phyloP scores from a whole-genome alignment of 345 rosid species.

The Salix purpurea region DNA sequence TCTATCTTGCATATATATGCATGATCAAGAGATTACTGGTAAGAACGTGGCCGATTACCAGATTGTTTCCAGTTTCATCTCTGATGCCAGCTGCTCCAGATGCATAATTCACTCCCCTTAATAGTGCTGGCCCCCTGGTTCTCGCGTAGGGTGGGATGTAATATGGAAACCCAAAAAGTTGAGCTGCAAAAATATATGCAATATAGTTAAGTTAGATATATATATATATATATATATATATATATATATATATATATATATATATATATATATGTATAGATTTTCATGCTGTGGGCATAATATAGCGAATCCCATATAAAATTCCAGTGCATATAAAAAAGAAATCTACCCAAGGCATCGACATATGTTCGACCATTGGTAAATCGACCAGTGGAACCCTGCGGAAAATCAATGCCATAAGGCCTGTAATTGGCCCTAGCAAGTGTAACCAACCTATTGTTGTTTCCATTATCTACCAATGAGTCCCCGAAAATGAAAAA shows the following conservation, averaged over 20 bases:
- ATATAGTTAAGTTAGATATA: too few species aligned
- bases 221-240: too few species aligned
- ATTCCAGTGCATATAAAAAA: background rate
- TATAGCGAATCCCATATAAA: too few species aligned
- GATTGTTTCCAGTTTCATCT: conserved; percentile 28
- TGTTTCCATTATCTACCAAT: conserved; percentile 27
- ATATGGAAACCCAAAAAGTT: conserved; percentile 20
- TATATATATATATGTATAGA: background rate
- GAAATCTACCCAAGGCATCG: conserved; percentile 18
- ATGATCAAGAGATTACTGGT: too few species aligned
- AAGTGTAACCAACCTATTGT: conserved; percentile 23
- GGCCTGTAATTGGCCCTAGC: conserved; percentile 31
- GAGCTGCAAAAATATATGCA: conserved; percentile 17
- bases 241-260: too few species aligned
- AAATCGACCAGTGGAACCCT: conserved; percentile 21
- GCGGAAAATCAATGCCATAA: conserved; percentile 26
- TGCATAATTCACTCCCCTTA: conserved; percentile 26
- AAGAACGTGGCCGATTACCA: conserved; percentile 7
- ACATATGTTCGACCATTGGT: conserved; percentile 33
- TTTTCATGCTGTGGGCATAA: background rate
- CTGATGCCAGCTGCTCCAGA: conserved; percentile 33
- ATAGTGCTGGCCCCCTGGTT: conserved; percentile 1
- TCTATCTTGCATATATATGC: too few species aligned
- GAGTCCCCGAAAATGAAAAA: conserved; percentile 31
- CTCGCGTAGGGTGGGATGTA: conserved; percentile 23